phyloP scores from a whole-genome alignment of 139 green algal genomes.

The Chlamydomonas sphaeroides region DNA sequence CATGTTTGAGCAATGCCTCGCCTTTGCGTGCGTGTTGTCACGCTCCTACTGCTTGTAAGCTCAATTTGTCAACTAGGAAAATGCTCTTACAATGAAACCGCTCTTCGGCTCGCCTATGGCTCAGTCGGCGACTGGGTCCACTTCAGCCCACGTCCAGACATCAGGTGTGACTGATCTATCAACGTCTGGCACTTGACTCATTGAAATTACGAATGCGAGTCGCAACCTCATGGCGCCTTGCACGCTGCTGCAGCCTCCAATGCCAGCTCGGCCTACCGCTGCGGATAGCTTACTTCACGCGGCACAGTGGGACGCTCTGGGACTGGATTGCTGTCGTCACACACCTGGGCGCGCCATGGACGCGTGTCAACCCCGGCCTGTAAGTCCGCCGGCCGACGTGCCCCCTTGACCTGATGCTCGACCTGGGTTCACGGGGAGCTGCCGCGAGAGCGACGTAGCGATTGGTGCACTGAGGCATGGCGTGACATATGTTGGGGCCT shows the following conservation, averaged over 20 bases:
- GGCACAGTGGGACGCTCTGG: conserved; percentile 19
- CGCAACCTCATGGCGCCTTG: no score
- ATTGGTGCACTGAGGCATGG: no score
- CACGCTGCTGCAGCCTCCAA: background rate
- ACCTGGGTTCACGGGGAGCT: no score
- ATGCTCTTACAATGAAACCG: conserved; percentile 22
- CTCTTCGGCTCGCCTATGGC: conserved; percentile 9
- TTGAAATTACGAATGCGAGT: no score
- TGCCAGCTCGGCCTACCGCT: background rate
- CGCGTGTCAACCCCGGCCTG: conserved; percentile 9
- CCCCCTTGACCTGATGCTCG: background rate
- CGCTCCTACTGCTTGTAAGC: no score
- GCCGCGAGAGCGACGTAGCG: no score
- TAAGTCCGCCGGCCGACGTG: conserved; percentile 1
- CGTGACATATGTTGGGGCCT: no score
- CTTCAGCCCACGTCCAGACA: conserved; percentile 12
- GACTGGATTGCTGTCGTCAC: conserved; percentile 27
- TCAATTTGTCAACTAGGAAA: no score
- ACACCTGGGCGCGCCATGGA: conserved; percentile 5
- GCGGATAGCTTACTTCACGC: conserved; percentile 31
- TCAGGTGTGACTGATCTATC: background rate
- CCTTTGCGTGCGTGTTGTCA: no score
- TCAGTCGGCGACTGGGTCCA: conserved; percentile 25
- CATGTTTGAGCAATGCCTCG: no score
- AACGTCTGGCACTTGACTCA: background rate